Evolutionary conservation across 495 filamentous ascomycete genomes (phyloP).

Genomic region (Tirmania nivea): DNA sequence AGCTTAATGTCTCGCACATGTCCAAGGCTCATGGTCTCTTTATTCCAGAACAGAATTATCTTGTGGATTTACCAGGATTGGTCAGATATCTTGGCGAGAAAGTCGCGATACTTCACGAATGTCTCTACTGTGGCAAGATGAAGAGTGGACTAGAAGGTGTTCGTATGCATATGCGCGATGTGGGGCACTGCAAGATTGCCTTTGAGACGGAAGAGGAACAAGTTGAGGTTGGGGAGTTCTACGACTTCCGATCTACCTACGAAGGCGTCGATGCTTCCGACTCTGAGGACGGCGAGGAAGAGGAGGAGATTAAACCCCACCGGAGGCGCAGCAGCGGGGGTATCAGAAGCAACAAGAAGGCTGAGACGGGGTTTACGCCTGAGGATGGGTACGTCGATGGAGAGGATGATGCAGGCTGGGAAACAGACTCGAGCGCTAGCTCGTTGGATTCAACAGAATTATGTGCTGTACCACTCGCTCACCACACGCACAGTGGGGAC

Average conservation of each 20-base stretch:
- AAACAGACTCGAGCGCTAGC: constrained; percentile 71
- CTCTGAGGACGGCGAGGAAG: constrained; percentile 25
- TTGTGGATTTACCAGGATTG: constrained; percentile 62
- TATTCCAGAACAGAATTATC: constrained; percentile 65
- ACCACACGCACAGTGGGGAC: constrained; percentile 34
- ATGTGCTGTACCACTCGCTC: constrained; percentile 45
- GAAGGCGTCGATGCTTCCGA: constrained; percentile 41
- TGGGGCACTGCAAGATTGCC: constrained; percentile 86
- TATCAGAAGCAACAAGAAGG: constrained; percentile 22
- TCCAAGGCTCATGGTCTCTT: constrained; percentile 84
- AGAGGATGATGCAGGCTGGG: constrained; percentile 53
- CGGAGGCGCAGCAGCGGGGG: constrained; percentile 24
- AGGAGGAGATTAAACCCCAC: constrained; percentile 35
- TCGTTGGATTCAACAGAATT: constrained; percentile 61
- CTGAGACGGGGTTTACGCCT: constrained; percentile 21
- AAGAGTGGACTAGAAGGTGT: constrained; percentile 51
- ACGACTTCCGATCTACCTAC: constrained; percentile 91
- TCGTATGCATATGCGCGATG: constrained; percentile 92
- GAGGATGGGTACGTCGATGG: constrained; percentile 23
- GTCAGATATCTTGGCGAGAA: constrained; percentile 55
- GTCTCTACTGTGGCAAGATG: constrained; percentile 62
- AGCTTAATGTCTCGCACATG: constrained; percentile 72
- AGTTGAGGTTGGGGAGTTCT: constrained; percentile 90
- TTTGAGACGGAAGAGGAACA: constrained; percentile 79
- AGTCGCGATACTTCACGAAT: constrained; percentile 52